phyloP scores from a whole-genome alignment of 116 monocot species.

The Zostera marina region DNA sequence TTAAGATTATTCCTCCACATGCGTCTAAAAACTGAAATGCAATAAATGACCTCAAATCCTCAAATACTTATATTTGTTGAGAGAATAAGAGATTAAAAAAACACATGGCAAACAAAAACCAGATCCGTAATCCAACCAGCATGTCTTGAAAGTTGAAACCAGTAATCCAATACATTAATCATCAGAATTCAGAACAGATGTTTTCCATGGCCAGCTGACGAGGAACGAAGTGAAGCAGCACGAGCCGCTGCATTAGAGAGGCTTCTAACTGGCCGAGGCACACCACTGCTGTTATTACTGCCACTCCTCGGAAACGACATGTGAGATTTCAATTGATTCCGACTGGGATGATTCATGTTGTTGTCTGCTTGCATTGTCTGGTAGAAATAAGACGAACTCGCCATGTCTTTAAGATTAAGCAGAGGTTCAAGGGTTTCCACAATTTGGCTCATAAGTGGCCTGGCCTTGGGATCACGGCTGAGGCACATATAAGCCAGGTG shows the following conservation, averaged over 20 bases:
- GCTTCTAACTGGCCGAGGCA: constrained; percentile 14
- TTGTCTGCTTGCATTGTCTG: constrained; percentile 25
- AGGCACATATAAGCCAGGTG: constrained; percentile 26
- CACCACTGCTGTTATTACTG: no score
- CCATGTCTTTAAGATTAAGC: constrained; percentile 32
- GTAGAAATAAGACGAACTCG: constrained; percentile 29
- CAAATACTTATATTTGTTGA: not conserved
- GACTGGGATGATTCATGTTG: not conserved
- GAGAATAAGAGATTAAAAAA: no score
- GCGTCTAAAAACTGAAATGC: not conserved
- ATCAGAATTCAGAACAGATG: not conserved
- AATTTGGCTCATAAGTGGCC: constrained; percentile 38
- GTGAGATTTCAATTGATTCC: constrained; percentile 13
- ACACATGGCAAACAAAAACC: no score
- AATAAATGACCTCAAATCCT: not conserved
- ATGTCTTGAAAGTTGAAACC: no score
- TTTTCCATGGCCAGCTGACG: not conserved
- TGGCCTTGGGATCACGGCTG: constrained; percentile 23
- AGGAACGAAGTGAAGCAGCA: constrained; percentile 5
- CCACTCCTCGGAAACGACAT: constrained; percentile 10
- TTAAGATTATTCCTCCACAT: not conserved
- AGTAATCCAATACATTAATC: no score
- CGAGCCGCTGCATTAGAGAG: constrained; percentile 9
- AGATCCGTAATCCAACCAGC: no score
- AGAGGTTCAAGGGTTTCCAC: constrained; percentile 25